A percentile compares a stretch with the other conserved stretches of the same genome.
phyloP scores from a whole-genome alignment of 208 protist genomes.

The Crithidia acanthocephali region DNA sequence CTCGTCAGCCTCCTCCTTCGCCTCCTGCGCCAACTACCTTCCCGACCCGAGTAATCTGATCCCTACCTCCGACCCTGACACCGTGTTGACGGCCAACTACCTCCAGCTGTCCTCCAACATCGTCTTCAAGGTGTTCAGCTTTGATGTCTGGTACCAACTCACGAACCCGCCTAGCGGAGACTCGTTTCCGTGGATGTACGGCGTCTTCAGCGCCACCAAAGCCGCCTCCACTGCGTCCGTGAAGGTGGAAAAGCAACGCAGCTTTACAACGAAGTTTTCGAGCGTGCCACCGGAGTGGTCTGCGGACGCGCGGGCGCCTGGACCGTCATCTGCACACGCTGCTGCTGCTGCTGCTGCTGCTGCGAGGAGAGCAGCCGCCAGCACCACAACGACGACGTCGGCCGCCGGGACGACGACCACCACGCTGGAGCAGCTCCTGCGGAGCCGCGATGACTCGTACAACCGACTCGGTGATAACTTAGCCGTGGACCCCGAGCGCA shows the following conservation, averaged over 20 bases:
- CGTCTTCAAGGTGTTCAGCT: constrained; percentile 56
- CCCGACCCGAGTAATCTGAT: constrained; percentile 5
- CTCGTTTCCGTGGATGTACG: background rate
- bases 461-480: constrained; percentile 16
- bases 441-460: background rate
- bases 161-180: background rate
- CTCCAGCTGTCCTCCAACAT: constrained; percentile 32
- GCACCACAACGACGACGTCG: background rate
- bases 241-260: background rate
- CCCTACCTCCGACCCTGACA: background rate
- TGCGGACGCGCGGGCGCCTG: background rate
- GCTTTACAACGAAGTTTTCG: constrained; percentile 1
- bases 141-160: constrained; percentile 48
- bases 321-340: background rate
- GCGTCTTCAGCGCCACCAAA: background rate
- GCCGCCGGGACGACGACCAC: background rate
- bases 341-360: background rate
- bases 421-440: background rate
- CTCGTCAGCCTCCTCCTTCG: background rate
- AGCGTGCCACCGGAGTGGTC: background rate
- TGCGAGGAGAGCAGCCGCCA: too few species aligned
- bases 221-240: background rate
- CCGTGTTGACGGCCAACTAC: constrained; percentile 22
- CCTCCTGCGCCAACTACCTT: constrained; percentile 21
- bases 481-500: constrained; percentile 26